Percentiles rank a stretch among this genome's conserved stretches.
Conservation (phyloP, 305 asterid species). For the Solanum chacoense region DNA sequence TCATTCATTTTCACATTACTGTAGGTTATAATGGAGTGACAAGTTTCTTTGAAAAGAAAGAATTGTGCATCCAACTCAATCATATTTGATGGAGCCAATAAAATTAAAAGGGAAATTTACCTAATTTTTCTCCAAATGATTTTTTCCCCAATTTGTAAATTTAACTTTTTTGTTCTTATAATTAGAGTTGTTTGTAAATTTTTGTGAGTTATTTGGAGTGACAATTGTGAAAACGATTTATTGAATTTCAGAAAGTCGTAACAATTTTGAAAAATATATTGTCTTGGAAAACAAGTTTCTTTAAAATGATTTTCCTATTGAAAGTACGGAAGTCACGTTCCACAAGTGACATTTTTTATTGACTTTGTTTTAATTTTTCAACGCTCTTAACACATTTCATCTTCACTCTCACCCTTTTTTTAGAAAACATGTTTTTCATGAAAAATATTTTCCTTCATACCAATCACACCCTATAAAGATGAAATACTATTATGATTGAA, state of each 20-base stretch:
- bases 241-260: neutral
- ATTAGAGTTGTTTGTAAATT: neutral
- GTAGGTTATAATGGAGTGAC: neutral
- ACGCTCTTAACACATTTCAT: neutral
- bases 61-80: neutral
- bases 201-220: neutral
- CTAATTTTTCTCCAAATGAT: neutral
- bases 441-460: too few species aligned
- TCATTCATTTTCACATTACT: neutral
- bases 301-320: neutral
- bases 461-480: neutral
- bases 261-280: neutral
- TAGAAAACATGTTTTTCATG: too few species aligned
- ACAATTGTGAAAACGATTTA: neutral
- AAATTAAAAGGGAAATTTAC: neutral
- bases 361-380: too few species aligned
- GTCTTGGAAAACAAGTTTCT: neutral
- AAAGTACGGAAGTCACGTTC: neutral
- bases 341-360: neutral
- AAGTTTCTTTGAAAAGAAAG: neutral
- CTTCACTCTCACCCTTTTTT: neutral
- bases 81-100: neutral
- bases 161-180: neutral
- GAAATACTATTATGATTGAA: neutral
- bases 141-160: neutral